A percentile compares a stretch with the other conserved stretches of the same genome.
phyloP scores from a whole-genome alignment of 495 filamentous ascomycete species.

The Cetradonia linearis region DNA sequence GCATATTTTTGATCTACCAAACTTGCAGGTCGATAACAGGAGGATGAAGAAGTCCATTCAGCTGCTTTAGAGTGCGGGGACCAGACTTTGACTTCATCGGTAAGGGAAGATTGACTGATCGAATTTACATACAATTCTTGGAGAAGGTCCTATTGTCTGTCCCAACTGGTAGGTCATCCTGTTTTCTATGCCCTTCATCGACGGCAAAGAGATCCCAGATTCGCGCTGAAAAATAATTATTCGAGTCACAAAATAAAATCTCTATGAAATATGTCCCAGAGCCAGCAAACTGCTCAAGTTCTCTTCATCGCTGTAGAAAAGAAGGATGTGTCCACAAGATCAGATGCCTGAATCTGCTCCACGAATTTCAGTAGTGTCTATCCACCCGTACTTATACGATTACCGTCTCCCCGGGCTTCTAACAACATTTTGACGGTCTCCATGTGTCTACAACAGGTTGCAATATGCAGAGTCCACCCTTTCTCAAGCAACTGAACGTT shows the following conservation, averaged over 20 bases:
- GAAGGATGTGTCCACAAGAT: background rate
- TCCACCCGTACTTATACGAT: background rate
- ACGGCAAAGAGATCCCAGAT: background rate
- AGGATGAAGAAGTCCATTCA: background rate
- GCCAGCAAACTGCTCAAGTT: background rate
- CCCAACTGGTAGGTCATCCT: background rate
- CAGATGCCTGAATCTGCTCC: background rate
- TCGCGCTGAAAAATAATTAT: background rate
- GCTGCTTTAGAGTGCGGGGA: background rate
- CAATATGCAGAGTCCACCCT: constrained; percentile 5
- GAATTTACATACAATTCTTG: no score
- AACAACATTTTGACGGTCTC: constrained; percentile 3
- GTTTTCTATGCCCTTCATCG: background rate
- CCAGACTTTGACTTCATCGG: background rate
- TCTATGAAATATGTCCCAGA: background rate
- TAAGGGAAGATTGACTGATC: background rate
- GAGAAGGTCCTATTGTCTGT: background rate
- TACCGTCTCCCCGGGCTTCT: background rate
- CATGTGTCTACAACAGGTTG: constrained; percentile 1
- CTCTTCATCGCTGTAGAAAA: background rate
- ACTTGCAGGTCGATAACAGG: background rate
- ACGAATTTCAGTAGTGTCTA: background rate
- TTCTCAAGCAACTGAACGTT: background rate
- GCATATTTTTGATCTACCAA: background rate
- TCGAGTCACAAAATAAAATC: background rate